Base-by-base conservation (phyloP, 106 monocot species). In the Phalaenopsis aphrodite region DNA sequence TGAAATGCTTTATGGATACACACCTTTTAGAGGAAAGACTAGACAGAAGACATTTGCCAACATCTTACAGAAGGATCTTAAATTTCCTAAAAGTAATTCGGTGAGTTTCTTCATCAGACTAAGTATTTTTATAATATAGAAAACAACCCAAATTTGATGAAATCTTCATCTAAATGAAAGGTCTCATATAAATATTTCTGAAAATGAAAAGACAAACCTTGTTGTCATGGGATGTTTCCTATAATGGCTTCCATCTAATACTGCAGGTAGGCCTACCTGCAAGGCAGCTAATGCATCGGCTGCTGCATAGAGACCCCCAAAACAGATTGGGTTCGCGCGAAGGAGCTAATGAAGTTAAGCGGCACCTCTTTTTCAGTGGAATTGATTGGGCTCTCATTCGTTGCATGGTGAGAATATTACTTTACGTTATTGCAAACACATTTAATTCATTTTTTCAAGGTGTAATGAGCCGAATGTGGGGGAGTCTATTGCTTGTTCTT, bases 1-100 rank as follows among this genome's bases (percentile, higher is more conserved):
- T 88, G 98, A 98, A 84, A 98, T 98, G 98, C 56, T 98, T 12
- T 98, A 98, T 85, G 98, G 98, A 73, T 91, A 92, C 80, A 92
- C 98, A 73, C 92, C 98, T 58, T 98, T 98, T 42, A 89, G 98
- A 88, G 98, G 94, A 48, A 94, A 94, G 78, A 98, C 98, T 47
- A 87, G 98, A 43, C 98, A 94, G 80, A 94, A 87, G 84, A 98
- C 98, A 74, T 98, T 98, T 85, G 98, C 98, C 55, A 92, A 94
- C 83, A 87, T 98, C 85, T 89, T 98, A 39, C 94, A 98, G 67
- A 98, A 94, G 82, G 92, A 98, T 80, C 86, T 98, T 55, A 98
- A 85, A 85, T 98, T 98, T 88, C 98, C 94, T 73, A 85, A 76
- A 68, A 90, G 89, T 42, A 87, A 84, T 38, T 79, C 78, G 72